These are phyloP conservation scores for Chaetomiaceae sp. DNA, from an alignment of 2,329 filamentous ascomycete genomes.

Conservation along the genomic window DNA sequence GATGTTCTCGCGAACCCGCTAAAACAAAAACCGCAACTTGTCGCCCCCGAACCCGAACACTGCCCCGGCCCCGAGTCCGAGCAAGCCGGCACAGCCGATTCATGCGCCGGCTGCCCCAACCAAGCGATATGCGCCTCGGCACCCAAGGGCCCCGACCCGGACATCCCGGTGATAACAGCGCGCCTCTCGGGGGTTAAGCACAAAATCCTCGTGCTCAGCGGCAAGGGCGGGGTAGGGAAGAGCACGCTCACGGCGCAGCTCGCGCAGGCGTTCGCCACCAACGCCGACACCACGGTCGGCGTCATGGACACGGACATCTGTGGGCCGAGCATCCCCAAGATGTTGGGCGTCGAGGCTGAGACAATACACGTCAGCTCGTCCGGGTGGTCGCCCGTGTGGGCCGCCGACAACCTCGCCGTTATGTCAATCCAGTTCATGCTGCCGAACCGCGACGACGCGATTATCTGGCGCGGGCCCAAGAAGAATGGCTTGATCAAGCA, in stretches of 20 bases:
- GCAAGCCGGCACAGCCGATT: constrained; percentile 66
- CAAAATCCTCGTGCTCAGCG: constrained; percentile 88
- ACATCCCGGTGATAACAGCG: constrained; percentile 81
- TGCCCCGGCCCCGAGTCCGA: constrained; percentile 87
- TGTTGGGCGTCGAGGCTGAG: constrained; percentile 95
- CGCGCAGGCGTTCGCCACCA: constrained; percentile 81
- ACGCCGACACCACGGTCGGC: constrained; percentile 74
- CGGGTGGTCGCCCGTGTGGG: constrained; percentile 95
- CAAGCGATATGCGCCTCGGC: constrained; percentile 91
- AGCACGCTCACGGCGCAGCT: constrained; percentile 88
- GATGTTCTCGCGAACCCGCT: constrained; percentile 72
- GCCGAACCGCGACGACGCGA: constrained; percentile 85
- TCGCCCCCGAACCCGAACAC: constrained; percentile 94
- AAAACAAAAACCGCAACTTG: constrained; percentile 74
- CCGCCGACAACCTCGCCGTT: constrained; percentile 85
- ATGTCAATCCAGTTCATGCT: constrained; percentile 99
- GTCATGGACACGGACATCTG: constrained; percentile 99
- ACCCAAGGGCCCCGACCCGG: constrained; percentile 91
- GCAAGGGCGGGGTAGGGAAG: constrained; percentile 92
- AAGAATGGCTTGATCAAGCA: constrained; percentile 99
- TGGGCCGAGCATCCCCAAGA: constrained; percentile 93
- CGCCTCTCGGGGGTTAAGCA: constrained; percentile 78
- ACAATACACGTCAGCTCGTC: constrained; percentile 85
- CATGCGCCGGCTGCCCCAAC: constrained; percentile 92
- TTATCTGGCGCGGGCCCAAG: constrained; percentile 97